phyloP scores from a whole-genome alignment of 1,284 basidiomycete species.

The Phenoliferia sp. region DNA sequence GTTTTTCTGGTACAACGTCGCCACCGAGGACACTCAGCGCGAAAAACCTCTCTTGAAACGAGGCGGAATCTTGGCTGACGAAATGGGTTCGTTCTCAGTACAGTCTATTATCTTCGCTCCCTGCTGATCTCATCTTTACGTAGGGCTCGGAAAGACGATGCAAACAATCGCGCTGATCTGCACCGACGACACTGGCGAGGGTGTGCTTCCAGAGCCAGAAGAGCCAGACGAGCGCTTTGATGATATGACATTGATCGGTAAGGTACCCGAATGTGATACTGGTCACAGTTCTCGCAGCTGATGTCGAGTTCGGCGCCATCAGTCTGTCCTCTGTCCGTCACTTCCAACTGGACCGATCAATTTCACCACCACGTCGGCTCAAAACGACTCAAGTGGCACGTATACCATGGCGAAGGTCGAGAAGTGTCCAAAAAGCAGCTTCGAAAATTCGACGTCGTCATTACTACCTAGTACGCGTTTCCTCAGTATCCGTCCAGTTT shows the following conservation, averaged over 20 bases:
- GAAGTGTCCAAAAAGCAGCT: conserved; percentile 58
- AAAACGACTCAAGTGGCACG: conserved; percentile 55
- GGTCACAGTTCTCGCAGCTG: conserved; percentile 7
- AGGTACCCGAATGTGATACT: too few relatives aligned
- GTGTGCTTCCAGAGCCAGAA: conserved; percentile 30
- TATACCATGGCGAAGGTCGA: conserved; percentile 49
- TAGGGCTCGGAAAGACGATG: conserved; percentile 60
- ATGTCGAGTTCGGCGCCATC: conserved; percentile 6
- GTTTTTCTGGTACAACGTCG: conserved; percentile 51
- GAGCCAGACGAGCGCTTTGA: conserved; percentile 33
- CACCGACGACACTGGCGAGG: conserved; percentile 38
- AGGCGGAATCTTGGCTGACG: conserved; percentile 80
- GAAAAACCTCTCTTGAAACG: conserved; percentile 61
- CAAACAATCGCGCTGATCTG: conserved; percentile 53
- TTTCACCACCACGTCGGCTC: conserved; percentile 46
- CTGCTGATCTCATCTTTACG: not conserved
- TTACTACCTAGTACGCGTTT: conserved; percentile 82
- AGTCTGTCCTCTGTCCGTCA: conserved; percentile 81
- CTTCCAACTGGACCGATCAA: conserved; percentile 89
- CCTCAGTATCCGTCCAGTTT: conserved; percentile 9
- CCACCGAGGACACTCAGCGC: conserved; percentile 68
- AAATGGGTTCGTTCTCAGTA: conserved; percentile 63
- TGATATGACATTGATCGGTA: conserved; percentile 35
- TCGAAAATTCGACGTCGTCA: conserved; percentile 68
- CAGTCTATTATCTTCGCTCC: not conserved